Evolutionary conservation across 768 basidiomycete genomes (phyloP).

Genomic region (Kwoniella dejecticola): DNA sequence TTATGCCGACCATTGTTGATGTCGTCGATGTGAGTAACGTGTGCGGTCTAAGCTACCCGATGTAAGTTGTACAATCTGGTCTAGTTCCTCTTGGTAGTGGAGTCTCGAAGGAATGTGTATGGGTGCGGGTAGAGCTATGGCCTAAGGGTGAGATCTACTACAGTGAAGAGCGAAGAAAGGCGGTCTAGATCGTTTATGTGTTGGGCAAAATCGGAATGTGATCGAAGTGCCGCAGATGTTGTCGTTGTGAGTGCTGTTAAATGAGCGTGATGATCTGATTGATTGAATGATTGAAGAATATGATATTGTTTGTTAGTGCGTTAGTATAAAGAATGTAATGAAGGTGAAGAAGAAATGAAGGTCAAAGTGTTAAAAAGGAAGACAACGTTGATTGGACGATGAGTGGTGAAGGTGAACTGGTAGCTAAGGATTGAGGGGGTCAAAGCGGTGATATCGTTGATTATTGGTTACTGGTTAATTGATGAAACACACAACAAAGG

Average conservation of each 20-base stretch:
- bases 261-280: constrained; percentile 2
- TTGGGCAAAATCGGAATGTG: too few relatives aligned
- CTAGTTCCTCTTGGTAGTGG: too few relatives aligned
- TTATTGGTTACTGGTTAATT: not conserved
- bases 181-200: not conserved
- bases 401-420: not conserved
- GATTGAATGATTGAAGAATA: not conserved
- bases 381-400: not conserved
- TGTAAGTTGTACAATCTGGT: too few relatives aligned
- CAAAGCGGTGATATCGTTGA: constrained; percentile 1
- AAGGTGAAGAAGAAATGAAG: not conserved
- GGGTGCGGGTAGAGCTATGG: too few relatives aligned
- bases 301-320: not conserved
- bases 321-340: constrained; percentile 1
- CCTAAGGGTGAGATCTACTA: too few relatives aligned
- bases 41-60: too few relatives aligned
- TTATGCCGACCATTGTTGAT: constrained; percentile 3
- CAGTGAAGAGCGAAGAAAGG: not conserved
- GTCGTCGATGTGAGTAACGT: not conserved
- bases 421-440: not conserved
- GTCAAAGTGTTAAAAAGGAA: not conserved
- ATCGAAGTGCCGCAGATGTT: not conserved
- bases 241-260: constrained; percentile 1
- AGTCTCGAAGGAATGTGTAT: too few relatives aligned
- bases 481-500: constrained; percentile 16